Evolutionary conservation across 1,284 basidiomycete species (phyloP).

Genomic region (Irpex sp.): DNA sequence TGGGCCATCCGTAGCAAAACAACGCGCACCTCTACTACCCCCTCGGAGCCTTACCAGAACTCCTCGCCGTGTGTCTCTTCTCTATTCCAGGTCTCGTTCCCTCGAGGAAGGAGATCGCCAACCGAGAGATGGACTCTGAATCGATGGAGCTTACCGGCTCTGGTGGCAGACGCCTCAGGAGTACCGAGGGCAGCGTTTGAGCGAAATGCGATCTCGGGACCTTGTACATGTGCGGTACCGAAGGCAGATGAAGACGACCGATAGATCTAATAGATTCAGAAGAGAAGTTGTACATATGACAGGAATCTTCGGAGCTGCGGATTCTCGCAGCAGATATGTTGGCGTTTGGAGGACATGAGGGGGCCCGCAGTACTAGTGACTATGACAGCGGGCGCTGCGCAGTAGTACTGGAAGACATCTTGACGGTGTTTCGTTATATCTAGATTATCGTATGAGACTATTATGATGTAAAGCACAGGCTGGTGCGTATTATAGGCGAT

Average conservation of each 20-base stretch:
- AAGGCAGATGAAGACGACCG: no score
- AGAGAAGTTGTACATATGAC: neutral
- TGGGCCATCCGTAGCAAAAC: conserved; percentile 18
- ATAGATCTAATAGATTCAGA: neutral
- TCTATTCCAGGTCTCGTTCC: conserved; percentile 39
- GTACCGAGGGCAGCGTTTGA: neutral
- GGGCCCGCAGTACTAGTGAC: no score
- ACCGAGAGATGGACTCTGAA: neutral
- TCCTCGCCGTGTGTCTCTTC: conserved; percentile 36
- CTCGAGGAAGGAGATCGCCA: conserved; percentile 10
- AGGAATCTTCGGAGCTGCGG: neutral
- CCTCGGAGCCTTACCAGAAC: conserved; percentile 37
- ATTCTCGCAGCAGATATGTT: no score
- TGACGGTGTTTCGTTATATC: no score
- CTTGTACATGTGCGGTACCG: no score
- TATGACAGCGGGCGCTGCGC: no score
- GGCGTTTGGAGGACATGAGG: no score
- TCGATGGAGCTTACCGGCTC: neutral
- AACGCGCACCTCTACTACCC: conserved; percentile 44
- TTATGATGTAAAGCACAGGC: neutral
- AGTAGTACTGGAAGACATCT: no score
- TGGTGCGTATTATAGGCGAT: no score
- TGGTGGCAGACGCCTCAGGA: neutral
- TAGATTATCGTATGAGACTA: neutral
- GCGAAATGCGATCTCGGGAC: neutral